phyloP scores from a whole-genome alignment of 2,329 filamentous ascomycete species.

The Trichophyton schoenleinii region DNA sequence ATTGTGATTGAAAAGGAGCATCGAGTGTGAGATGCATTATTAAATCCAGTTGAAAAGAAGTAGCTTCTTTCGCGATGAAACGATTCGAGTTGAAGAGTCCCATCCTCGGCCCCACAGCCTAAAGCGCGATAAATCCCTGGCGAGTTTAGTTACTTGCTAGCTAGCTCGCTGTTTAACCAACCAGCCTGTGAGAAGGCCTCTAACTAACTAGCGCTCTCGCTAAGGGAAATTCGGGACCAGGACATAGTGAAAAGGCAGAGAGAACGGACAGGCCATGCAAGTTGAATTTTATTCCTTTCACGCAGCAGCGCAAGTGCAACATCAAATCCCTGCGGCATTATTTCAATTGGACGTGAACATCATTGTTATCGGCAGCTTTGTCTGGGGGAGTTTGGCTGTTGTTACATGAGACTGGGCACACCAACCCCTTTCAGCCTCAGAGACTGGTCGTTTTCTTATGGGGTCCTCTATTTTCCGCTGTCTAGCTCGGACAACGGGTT shows the following conservation, averaged over 20 bases:
- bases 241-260: no score
- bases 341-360: neutral
- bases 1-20: neutral
- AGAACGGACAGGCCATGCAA: no score
- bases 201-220: no score
- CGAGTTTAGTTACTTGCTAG: neutral
- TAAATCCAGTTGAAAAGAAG: neutral
- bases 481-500: neutral
- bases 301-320: no score
- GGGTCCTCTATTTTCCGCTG: neutral
- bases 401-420: neutral
- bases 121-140: neutral
- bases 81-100: neutral
- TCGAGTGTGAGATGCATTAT: neutral
- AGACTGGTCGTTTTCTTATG: neutral
- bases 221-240: neutral
- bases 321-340: no score
- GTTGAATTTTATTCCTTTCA: no score
- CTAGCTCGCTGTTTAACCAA: neutral
- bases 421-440: neutral
- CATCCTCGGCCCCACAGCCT: neutral
- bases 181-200: no score
- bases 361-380: no score
- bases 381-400: neutral
- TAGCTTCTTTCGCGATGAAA: neutral